These are phyloP conservation scores for Malus hybrid DNA, from an alignment of 331 rosid genomes.

Conservation along the genomic window DNA sequence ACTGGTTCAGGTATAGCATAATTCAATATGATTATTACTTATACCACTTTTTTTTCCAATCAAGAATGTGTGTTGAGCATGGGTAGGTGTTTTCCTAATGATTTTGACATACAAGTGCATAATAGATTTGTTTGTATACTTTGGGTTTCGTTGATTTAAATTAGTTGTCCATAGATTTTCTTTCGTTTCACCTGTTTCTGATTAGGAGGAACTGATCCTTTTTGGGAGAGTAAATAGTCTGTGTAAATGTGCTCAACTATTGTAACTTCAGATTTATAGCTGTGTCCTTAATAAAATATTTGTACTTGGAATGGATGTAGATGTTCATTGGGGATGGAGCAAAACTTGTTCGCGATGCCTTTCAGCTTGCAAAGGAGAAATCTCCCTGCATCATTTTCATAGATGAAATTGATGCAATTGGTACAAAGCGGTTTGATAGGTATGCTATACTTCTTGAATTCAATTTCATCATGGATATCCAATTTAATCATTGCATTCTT, in stretches of 20 bases:
- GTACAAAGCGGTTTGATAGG: slow-evolving; percentile 97
- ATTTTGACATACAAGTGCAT: neutral
- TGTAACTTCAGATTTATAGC: neutral
- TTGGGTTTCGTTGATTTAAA: neutral
- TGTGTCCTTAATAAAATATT: neutral
- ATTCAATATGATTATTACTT: neutral
- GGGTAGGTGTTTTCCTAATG: neutral
- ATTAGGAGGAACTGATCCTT: neutral
- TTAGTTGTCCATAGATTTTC: neutral
- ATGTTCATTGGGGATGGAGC: slow-evolving; percentile 97
- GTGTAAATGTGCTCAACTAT: neutral
- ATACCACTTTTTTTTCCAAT: neutral
- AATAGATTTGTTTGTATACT: neutral
- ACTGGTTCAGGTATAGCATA: slow-evolving; percentile 73
- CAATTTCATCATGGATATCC: neutral
- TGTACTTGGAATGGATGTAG: slow-evolving; percentile 27
- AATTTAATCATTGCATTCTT: neutral
- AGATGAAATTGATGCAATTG: slow-evolving; percentile 96
- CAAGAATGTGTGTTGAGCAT: neutral
- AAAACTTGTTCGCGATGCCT: slow-evolving; percentile 94
- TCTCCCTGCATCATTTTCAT: slow-evolving; percentile 94
- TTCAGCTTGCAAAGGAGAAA: slow-evolving; percentile 93
- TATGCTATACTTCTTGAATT: slow-evolving; percentile 14
- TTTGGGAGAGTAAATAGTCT: neutral
- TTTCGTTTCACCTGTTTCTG: neutral